These are phyloP conservation scores for Rhododendron ferrugineum DNA, from an alignment of 148 eudicot genomes.

Conservation along the genomic window DNA sequence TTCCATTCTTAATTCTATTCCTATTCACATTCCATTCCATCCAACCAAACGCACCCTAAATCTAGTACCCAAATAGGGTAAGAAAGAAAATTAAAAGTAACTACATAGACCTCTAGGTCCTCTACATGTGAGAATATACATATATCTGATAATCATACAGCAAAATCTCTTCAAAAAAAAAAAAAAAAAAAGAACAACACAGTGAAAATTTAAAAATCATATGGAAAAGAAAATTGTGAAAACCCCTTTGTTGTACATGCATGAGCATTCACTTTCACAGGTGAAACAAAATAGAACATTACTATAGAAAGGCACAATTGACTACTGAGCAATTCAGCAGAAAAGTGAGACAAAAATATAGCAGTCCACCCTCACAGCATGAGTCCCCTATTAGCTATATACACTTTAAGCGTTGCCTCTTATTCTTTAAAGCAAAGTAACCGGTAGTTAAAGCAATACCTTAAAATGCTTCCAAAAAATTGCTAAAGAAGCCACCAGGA, in stretches of 20 bases:
- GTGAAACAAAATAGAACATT: background rate
- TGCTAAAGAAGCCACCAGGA: constrained; percentile 46
- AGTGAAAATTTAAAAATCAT: background rate
- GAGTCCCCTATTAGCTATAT: background rate
- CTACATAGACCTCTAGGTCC: background rate
- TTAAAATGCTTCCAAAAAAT: constrained; percentile 69
- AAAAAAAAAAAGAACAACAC: background rate
- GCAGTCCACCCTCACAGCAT: background rate
- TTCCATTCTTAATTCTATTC: too few species aligned
- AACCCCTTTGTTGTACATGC: background rate
- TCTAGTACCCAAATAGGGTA: background rate
- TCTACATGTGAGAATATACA: background rate
- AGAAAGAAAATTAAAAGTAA: background rate
- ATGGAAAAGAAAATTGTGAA: background rate
- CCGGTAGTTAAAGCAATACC: constrained; percentile 34
- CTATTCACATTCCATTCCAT: too few species aligned
- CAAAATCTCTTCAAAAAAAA: background rate
- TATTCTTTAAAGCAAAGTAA: background rate
- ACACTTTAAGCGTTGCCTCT: background rate
- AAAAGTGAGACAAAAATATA: background rate
- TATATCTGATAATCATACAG: background rate
- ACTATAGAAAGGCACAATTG: background rate
- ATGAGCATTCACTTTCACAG: background rate
- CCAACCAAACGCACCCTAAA: too few species aligned
- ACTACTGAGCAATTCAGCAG: background rate